Base-by-base conservation (phyloP, 495 filamentous ascomycete species). In the Platismatia glauca region DNA sequence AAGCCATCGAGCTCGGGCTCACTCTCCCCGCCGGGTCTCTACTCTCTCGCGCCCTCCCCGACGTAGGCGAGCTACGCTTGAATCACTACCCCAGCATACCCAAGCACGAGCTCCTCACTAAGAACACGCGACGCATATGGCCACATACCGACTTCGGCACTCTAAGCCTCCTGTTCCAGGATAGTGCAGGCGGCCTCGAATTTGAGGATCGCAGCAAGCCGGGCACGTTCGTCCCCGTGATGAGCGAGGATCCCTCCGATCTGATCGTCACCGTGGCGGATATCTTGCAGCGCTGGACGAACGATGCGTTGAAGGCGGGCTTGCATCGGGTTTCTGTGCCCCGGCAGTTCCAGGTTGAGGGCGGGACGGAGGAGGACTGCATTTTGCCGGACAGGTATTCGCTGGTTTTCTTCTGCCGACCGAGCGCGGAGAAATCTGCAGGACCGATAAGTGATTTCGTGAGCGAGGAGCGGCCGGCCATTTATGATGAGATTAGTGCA, bases 71-170 rank as follows among this genome's bases (percentile, higher is more conserved):
- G 31, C 59, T 61, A 20, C 59, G 59, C 31, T 46, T 61, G 38
- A 61, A 61, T 39, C 50, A 61, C 22, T 59, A 58, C 29, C 59
- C 59, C 24, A 8, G 15, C 59, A 61, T 61, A 4, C 27, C 59
- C 24, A 55, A 33, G 31, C 24, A 37, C 46, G 24, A 61, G 33
- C 46, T 61, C 39, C 20, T 37, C 33, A 48, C 29, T 22, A 55
- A 31, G 33, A 61, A 37, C 59, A 52, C 58, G 33, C 39, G 59
- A 9, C 59, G 50, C 22, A 61, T 61, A 2, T 59, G 59, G 59
- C 59, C 59, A n/a, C 50, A 61, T 29, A 59, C 52, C 20, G 59
- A 61, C 46, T 55, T 55, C 11, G 59, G 59, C 34, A 35, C 7
- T 35, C 24, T 60, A 24, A 60, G 35, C 41, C 46, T 59, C 22